Evolutionary conservation across 2,329 filamentous ascomycete genomes (phyloP).

Genomic region (Pseudogymnoascus sp.): DNA sequence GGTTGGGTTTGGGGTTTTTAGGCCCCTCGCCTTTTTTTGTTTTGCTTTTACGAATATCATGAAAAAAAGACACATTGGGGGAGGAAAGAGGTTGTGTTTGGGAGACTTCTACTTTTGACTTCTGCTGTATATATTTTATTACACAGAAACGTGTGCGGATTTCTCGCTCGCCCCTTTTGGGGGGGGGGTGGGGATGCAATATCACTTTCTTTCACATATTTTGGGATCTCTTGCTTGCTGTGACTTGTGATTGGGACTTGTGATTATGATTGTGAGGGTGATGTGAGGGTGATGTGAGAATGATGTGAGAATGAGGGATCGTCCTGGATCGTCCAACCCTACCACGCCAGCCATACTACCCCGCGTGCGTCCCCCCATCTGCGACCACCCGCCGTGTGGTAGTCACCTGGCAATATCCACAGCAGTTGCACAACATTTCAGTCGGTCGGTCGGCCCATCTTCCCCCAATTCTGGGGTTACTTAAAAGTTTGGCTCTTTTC

Average conservation of each 20-base stretch:
- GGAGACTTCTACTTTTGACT: background rate
- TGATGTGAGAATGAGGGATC: background rate
- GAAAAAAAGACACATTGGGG: background rate
- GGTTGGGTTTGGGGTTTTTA: background rate
- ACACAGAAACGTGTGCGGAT: background rate
- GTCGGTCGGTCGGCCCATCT: too few species aligned
- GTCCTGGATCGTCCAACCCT: too few species aligned
- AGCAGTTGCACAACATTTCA: too few species aligned
- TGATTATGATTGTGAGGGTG: background rate
- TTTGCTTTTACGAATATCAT: conserved; percentile 1
- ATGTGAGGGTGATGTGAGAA: background rate
- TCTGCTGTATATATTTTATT: background rate
- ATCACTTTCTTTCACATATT: background rate
- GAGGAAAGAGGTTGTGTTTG: too few species aligned
- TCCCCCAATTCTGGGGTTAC: too few species aligned
- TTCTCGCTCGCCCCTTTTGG: too few species aligned
- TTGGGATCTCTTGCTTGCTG: too few species aligned
- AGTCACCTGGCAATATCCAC: background rate
- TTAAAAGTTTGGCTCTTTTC: too few species aligned
- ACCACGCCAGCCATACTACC: background rate
- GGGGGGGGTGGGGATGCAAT: background rate
- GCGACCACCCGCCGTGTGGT: background rate
- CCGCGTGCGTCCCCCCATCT: background rate
- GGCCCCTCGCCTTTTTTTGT: background rate
- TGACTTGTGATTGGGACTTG: too few species aligned